Evolutionary conservation across 192 early-diverging fungal species (phyloP), one percentile per base, ranked within the genome.

Genomic region (Entrophospora sp.): DNA sequence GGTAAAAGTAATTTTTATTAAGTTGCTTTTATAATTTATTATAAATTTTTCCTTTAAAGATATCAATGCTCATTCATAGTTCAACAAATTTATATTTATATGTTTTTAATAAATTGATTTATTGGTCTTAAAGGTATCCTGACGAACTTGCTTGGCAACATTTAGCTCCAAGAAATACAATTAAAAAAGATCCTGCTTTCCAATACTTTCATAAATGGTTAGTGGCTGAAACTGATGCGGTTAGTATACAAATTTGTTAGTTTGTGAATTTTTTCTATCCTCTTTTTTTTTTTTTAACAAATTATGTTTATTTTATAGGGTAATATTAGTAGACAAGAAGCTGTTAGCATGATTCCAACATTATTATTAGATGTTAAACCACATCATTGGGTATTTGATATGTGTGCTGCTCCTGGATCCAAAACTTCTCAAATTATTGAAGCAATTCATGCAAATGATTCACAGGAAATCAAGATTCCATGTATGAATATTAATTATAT

Each of bases 381-480:
- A 13, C 74, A 88, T 52, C 95, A 99, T 71, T 80, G 76, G 61
- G 90, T 95, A 64, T 60, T 91, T 63, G 91, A 94, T 58, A 96
- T 93, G 95, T 99, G 97, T 73, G 97, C 97, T 31, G 94, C 97
- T 36, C 97, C 97, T 27, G 97, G 97, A 67, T 93, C 91, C 67
- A 99, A 99, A 76, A 97, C 97, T 20, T 92, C 91, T 28, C 97
- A 97, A 81, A 80, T 91, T 40, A 77, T 92, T 55, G 89, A 92
- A 74, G 86, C 85, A 48, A 76, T 91, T 45, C 89, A 88, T 66
- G 83, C 75, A 37, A 85, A 83, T 55, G 82, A 78, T 35, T 12
- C 45, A 42, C 75, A 69, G 31, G 51, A 68, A 13, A 83, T 79
- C 18, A 64, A 76, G 56, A 69, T 81, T 22, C 86, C 88, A 35